Base-by-base conservation (phyloP, 2,329 filamentous ascomycete genomes). In the Thermochaetoides dissita region DNA sequence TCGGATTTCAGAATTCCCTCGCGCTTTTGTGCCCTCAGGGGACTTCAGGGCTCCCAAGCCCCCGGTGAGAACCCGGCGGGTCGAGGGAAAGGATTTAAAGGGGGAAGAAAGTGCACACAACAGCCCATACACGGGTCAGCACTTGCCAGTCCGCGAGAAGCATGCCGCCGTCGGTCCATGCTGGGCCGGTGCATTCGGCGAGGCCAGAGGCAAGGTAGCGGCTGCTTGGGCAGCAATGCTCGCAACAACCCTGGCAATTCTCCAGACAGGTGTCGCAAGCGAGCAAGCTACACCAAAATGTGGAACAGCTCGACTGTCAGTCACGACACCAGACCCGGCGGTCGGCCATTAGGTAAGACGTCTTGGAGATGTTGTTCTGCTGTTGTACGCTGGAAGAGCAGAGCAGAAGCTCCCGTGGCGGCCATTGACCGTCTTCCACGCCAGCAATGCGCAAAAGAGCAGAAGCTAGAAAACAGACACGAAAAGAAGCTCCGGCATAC, bases 211-310 rank as follows among this genome's bases (percentile, higher is more conserved):
- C 5, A 24, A 24, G 17, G 17, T 24, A 24, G 52, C 51, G 53
- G 57, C 55, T 57, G 54, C 53, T 64, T 63, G 61, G 62, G 62
- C 62, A 64, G 59, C 62, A 64, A 64, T 59, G 57, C 55, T 59
- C 55, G 57, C 53, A 55, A 53, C 55, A 51, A 53, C 57, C 56
- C 59, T 56, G 53, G 51, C 49, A 51, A 36, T 30, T 38, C 42
- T 49, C 51, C 38, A 44, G 45, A 44, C 44, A 36, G 46, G 51
- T 45, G 52, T 51, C 52, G 51, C 51, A 46, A 46, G 48, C 48
- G 46, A 49, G 42, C 9, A n/a, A n/a, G 17, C 17, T 38, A 37
- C 36, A 46, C 37, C 29, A 51, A 51, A 55, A 54, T 53, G 45
- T 52, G 17, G 17, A 24, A 24, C 17, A 24, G 17, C 17, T 24